Evolutionary conservation across 1,284 basidiomycete genomes (phyloP).

Genomic region (Meira nashicola): DNA sequence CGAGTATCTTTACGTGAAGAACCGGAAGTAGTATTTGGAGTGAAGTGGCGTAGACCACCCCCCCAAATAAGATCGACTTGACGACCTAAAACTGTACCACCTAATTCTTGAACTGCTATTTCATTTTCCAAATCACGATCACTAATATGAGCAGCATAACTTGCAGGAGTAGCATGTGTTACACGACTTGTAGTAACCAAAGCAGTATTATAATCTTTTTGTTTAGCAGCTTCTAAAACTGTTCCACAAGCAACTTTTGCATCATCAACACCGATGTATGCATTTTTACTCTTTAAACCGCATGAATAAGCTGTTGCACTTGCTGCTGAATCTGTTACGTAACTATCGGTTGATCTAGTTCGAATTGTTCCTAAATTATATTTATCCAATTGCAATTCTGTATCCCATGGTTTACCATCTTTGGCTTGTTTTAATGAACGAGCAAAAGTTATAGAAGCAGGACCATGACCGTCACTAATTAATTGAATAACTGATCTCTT

Average conservation of each 20-base stretch:
- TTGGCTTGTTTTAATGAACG: slow-evolving; percentile 32
- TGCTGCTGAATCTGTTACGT: slow-evolving; percentile 52
- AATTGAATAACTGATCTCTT: slow-evolving; percentile 27
- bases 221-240: slow-evolving; percentile 50
- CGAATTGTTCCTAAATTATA: slow-evolving; percentile 46
- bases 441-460: slow-evolving; percentile 50
- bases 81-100: slow-evolving; percentile 43
- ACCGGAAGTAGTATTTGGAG: slow-evolving; percentile 42
- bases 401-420: slow-evolving; percentile 22
- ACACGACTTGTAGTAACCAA: slow-evolving; percentile 49
- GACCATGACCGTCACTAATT: slow-evolving; percentile 50
- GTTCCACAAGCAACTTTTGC: slow-evolving; percentile 51
- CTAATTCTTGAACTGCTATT: slow-evolving; percentile 49
- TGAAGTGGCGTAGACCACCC: slow-evolving; percentile 46
- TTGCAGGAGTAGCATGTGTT: slow-evolving; percentile 51
- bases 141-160: slow-evolving; percentile 45
- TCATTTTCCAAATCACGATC: slow-evolving; percentile 50
- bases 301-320: slow-evolving; percentile 52
- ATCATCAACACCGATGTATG: slow-evolving; percentile 48
- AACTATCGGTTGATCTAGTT: slow-evolving; percentile 46
- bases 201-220: slow-evolving; percentile 43
- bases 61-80: slow-evolving; percentile 47
- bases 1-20: slow-evolving; percentile 40
- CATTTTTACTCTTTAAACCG: slow-evolving; percentile 44
- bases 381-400: slow-evolving; percentile 43